Evolutionary conservation across 164 flowering plant genomes (phyloP).

Genomic region (Nelumbo lutea): DNA sequence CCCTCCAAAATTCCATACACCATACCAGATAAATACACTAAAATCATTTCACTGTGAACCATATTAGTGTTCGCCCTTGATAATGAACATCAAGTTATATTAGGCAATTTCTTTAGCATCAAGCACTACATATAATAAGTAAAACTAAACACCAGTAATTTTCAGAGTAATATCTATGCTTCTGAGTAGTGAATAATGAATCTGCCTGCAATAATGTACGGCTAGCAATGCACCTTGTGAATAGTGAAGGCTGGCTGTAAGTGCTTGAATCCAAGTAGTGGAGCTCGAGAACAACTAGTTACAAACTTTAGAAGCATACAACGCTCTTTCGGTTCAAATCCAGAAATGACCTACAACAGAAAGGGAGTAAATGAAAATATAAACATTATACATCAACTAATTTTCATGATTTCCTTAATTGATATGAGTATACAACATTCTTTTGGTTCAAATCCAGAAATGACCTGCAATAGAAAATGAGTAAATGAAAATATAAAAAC

Average conservation of each 20-base stretch:
- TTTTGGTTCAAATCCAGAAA: slow-evolving; percentile 71
- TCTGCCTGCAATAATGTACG: not conserved
- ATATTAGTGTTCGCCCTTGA: too few relatives aligned
- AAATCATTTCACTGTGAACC: too few relatives aligned
- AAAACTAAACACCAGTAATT: too few relatives aligned
- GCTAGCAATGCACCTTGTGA: slow-evolving; percentile 63
- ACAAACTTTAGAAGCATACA: slow-evolving; percentile 94
- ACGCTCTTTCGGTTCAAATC: slow-evolving; percentile 81
- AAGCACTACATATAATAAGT: too few relatives aligned
- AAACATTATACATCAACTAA: not conserved
- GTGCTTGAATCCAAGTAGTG: slow-evolving; percentile 96
- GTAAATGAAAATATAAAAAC: not conserved
- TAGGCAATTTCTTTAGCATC: too few relatives aligned
- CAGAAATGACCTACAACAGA: slow-evolving; percentile 57
- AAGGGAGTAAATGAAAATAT: not conserved
- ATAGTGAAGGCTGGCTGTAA: slow-evolving; percentile 90
- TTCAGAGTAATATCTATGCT: too few relatives aligned
- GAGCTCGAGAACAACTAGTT: slow-evolving; percentile 96
- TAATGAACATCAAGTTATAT: too few relatives aligned
- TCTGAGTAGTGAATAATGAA: too few relatives aligned
- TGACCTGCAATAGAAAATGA: slow-evolving; percentile 42
- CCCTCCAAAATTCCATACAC: too few relatives aligned
- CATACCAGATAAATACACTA: too few relatives aligned
- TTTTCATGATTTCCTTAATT: not conserved
- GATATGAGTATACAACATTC: slow-evolving; percentile 65